Percentiles rank a stretch among this genome's conserved stretches.
Evolutionary conservation across 768 basidiomycete species (phyloP).

Genomic region (Macrocybe gigantea): DNA sequence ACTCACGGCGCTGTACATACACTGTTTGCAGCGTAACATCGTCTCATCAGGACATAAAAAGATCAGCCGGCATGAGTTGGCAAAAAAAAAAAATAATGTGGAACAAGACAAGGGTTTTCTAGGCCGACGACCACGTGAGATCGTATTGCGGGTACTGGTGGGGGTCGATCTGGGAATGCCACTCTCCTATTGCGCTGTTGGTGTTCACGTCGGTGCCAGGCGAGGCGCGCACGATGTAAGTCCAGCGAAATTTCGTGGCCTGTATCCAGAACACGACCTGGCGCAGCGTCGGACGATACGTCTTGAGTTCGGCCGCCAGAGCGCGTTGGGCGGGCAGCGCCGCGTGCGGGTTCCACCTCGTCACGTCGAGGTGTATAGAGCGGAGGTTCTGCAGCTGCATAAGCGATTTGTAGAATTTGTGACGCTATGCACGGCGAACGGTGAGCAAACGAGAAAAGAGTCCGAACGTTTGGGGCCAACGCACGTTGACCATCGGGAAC

Average conservation of each 20-base stretch:
- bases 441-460: neutral
- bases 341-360: conserved; percentile 21
- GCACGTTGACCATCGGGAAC: conserved; percentile 20
- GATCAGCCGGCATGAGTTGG: no score
- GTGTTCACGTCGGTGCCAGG: neutral
- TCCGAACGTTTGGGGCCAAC: conserved; percentile 7
- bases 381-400: conserved; percentile 21
- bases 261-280: conserved; percentile 25
- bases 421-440: conserved; percentile 15
- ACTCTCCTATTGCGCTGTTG: neutral
- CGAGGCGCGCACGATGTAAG: neutral
- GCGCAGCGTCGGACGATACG: conserved; percentile 20
- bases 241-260: conserved; percentile 19
- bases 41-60: no score
- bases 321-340: conserved; percentile 20
- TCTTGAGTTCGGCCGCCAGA: conserved; percentile 25
- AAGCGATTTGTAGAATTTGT: conserved; percentile 18
- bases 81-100: no score
- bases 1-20: no score
- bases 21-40: no score
- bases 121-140: conserved; percentile 3
- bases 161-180: conserved; percentile 6
- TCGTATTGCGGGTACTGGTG: conserved; percentile 9
- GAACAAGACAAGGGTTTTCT: no score
- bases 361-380: conserved; percentile 27